Evolutionary conservation across 441 rosid genomes (phyloP), one percentile per base, ranked within the genome.

Genomic region (Syzygium malaccense): DNA sequence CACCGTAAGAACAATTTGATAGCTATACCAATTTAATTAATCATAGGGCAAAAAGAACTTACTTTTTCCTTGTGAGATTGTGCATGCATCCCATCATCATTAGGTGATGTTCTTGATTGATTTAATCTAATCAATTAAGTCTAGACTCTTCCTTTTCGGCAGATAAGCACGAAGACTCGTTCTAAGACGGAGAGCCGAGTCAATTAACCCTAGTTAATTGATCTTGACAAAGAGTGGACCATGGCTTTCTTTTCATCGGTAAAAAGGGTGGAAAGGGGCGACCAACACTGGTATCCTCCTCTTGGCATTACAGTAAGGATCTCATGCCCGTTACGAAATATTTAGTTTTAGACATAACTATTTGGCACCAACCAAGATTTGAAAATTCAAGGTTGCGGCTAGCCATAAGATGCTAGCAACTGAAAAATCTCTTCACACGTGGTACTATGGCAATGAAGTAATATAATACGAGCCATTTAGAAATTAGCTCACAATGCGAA

Each of bases 381-480:
- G 2, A 68, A 68, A n/a, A 18, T 2, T 33, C 26, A 0, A 33
- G 4, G 6, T 68, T 33, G 33, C 33, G 26, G 7, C 25, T 66
- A 66, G 45, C 45, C 7, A 66, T 32, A n/a, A n/a, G 19, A 62
- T n/a, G 19, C 19, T n/a, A 14, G 33, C 33, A 14, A 7, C 48
- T 8, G 1, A 71, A 37, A 71, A 10, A 10, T 19, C 49, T 9
- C 49, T 71, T 71, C 80, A 33, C 49, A 11, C 6, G 15, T 18
- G 49, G 49, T 20, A 71, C 15, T 3, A 8, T 1, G 3, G 10
- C 3, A 3, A 66, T 30, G 20, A 68, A 33, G 14, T 68, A 68
- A 19, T 68, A 48, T 48, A 19, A 68, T 14, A 19, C 6, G 8
- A 28, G 8, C 6, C 17, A 4, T 13, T 60, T 7, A 28, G 18